Evolutionary conservation across 2,329 filamentous ascomycete species (phyloP), one percentile per base, ranked within the genome.

Genomic region (Didymellaceae sp.): DNA sequence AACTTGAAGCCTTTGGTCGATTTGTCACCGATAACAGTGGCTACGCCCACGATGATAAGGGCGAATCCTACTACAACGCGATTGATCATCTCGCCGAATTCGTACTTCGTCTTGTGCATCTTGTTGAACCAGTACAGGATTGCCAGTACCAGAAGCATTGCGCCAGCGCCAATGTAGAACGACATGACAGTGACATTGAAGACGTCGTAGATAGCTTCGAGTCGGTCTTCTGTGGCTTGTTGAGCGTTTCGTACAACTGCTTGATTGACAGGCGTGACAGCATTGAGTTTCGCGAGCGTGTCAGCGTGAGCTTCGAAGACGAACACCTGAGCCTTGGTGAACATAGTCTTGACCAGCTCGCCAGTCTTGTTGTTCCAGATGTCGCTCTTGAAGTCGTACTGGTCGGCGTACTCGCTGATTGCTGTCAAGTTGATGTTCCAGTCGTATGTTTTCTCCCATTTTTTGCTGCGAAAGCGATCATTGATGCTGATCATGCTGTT

Each of bases 41-140:
- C 52, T 2, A 65, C 44, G 7, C 63, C 63, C 1, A 65, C 44
- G 4, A 66, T 54, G 4, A 61, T 52, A 8, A 63, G 51, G 1
- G 49, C 48, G 32, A 65, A 66, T 10, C 61, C 64, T 1, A 65
- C 45, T 5, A 63, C 52, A 6, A 58, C 51, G 7, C 63, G 50
- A 25, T 61, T 63, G 45, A 67, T 66, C 22, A 67, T 66, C 54
- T 66, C 62, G 16, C 63, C 61, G n/a, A 65, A 66, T 28, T 67
- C 64, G 38, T 59, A 57, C 45, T 66, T 67, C 2, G 54, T 61
- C 37, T 63, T 63, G 51, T 69, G 59, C 32, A 61, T 50, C 34
- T 61, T 62, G 55, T 80, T 80, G 32, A 82, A 83, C 41, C 84
- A 76, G 54, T 84, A 84, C 80, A 85, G 83, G 17, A 83, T 58